phyloP scores from a whole-genome alignment of 805 yeast genomes.

The Candida anglica region DNA sequence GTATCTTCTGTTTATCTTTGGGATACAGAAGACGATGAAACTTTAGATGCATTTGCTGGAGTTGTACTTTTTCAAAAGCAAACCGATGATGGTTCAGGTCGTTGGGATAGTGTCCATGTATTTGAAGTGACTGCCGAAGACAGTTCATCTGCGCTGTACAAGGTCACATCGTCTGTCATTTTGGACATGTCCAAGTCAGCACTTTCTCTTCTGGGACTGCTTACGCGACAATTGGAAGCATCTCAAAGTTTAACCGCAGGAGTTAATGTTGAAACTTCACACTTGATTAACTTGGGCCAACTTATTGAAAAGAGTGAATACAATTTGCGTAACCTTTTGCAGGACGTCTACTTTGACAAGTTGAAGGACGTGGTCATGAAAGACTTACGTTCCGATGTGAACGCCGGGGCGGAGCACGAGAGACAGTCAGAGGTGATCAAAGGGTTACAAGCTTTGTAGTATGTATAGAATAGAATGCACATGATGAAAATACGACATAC shows the following conservation, averaged over 20 bases:
- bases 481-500: not conserved
- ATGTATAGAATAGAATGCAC: not conserved
- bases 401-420: conserved; percentile 23
- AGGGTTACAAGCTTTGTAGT: conserved; percentile 33
- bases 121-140: conserved; percentile 60
- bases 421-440: conserved; percentile 34
- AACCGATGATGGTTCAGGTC: conserved; percentile 46
- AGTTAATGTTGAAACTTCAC: conserved; percentile 51
- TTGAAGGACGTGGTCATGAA: conserved; percentile 74
- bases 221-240: conserved; percentile 79
- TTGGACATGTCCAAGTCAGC: conserved; percentile 51
- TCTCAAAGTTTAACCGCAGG: conserved; percentile 37
- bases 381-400: conserved; percentile 36
- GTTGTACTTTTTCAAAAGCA: conserved; percentile 81
- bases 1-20: conserved; percentile 84
- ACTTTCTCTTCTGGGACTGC: conserved; percentile 66
- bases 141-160: conserved; percentile 45
- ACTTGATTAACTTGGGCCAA: conserved; percentile 80
- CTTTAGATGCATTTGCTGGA: conserved; percentile 74
- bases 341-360: conserved; percentile 93
- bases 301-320: conserved; percentile 85
- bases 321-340: conserved; percentile 79
- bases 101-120: conserved; percentile 95
- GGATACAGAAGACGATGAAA: conserved; percentile 68
- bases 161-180: conserved; percentile 83